Percentiles rank a stretch among this genome's conserved stretches.
These are phyloP conservation scores for Tuber brumale DNA, from an alignment of 495 filamentous ascomycete genomes.

Conservation along the genomic window DNA sequence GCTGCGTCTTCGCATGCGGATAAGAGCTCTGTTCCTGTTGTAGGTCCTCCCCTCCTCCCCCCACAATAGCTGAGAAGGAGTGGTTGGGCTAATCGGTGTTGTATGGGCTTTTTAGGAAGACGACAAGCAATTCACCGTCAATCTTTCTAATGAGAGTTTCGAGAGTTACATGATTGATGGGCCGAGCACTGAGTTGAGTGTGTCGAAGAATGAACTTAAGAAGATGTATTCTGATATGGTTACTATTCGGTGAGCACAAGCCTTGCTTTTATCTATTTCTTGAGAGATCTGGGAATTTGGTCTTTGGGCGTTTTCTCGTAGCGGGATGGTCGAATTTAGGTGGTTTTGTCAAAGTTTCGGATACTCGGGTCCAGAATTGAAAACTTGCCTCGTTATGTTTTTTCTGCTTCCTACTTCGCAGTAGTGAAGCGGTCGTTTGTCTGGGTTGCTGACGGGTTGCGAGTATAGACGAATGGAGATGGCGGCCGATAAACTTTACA, in stretches of 20 bases:
- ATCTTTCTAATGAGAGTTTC: constrained; percentile 94
- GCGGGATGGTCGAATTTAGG: neutral
- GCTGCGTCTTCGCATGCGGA: constrained; percentile 85
- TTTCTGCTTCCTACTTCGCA: neutral
- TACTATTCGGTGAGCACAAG: constrained; percentile 61
- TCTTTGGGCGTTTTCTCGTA: neutral
- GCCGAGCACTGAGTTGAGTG: constrained; percentile 78
- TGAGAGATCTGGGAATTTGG: constrained; percentile 2
- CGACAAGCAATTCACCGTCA: constrained; percentile 86
- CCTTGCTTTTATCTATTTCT: constrained; percentile 8
- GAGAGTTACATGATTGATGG: constrained; percentile 99
- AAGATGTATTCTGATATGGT: constrained; percentile 99
- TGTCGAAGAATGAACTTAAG: constrained; percentile 96
- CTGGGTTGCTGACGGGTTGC: constrained; percentile 10
- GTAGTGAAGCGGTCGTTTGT: neutral
- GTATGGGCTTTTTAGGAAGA: constrained; percentile 60
- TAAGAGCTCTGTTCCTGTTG: constrained; percentile 68
- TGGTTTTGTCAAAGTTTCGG: constrained; percentile 5
- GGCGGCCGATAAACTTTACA: constrained; percentile 95
- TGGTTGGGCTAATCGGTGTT: constrained; percentile 40
- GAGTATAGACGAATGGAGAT: constrained; percentile 88
- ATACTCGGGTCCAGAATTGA: constrained; percentile 20
- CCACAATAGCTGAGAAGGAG: neutral
- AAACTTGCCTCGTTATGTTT: neutral
- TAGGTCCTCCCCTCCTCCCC: constrained; percentile 37